Percentiles rank a stretch among this genome's conserved stretches.
phyloP scores from a whole-genome alignment of 2,329 filamentous ascomycete genomes.

The Tolypocladium nubicola region DNA sequence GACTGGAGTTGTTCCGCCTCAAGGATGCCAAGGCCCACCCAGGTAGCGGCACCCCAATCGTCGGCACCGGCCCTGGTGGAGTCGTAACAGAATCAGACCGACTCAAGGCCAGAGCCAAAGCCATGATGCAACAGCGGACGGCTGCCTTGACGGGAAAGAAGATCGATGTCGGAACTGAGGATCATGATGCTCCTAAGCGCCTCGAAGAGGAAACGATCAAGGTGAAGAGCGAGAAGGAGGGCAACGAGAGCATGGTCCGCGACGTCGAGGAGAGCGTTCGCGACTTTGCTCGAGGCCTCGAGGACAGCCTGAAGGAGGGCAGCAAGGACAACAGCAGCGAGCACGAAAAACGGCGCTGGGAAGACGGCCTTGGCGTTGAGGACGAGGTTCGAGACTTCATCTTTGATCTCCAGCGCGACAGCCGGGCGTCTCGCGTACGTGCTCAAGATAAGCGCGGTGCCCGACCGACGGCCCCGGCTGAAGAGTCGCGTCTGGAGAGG shows the following conservation, averaged over 20 bases:
- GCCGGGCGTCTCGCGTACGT: conserved; percentile 61
- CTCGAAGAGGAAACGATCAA: conserved; percentile 81
- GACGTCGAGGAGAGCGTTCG: conserved; percentile 95
- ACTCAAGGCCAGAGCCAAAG: conserved; percentile 87
- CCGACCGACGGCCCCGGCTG: conserved; percentile 27
- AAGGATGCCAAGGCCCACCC: conserved; percentile 90
- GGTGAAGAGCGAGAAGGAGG: conserved; percentile 75
- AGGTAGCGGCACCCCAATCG: conserved; percentile 64
- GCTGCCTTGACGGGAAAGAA: conserved; percentile 85
- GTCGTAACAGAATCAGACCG: conserved; percentile 86
- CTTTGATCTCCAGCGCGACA: conserved; percentile 84
- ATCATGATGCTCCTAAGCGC: conserved; percentile 69
- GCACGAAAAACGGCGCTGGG: conserved; percentile 88
- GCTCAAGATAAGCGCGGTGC: conserved; percentile 44
- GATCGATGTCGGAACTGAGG: conserved; percentile 56
- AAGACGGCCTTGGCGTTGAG: conserved; percentile 90
- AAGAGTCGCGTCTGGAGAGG: conserved; percentile 30
- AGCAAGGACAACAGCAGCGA: conserved; percentile 66
- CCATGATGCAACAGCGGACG: conserved; percentile 97
- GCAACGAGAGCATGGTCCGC: conserved; percentile 90
- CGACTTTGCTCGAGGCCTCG: conserved; percentile 75
- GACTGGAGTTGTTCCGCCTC: conserved; percentile 83
- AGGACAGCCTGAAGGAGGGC: conserved; percentile 78
- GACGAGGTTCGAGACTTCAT: conserved; percentile 97
- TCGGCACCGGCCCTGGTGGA: conserved; percentile 89